phyloP scores from a whole-genome alignment of 768 basidiomycete genomes.

The Pisolithus orientalis region DNA sequence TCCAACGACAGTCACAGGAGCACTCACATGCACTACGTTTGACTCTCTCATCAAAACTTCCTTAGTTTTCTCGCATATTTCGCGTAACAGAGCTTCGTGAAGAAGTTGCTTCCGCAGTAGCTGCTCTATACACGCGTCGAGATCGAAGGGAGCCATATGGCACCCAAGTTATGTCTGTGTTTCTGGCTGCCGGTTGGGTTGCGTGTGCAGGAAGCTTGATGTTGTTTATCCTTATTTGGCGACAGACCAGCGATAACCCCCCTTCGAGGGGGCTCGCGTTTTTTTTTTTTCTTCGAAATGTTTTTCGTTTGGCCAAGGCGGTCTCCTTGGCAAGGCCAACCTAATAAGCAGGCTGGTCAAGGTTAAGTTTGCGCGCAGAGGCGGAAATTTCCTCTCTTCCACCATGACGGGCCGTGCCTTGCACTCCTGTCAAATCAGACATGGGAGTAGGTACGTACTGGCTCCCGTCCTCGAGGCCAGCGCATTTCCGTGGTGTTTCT shows the following conservation, averaged over 20 bases:
- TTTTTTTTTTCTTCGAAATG: constrained; percentile 8
- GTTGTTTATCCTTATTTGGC: constrained; percentile 34
- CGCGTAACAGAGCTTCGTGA: constrained; percentile 88
- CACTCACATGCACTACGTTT: constrained; percentile 94
- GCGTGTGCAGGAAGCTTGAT: neutral
- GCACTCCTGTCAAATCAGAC: constrained; percentile 5
- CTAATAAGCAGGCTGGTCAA: constrained; percentile 14
- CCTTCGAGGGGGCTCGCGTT: neutral
- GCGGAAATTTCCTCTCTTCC: constrained; percentile 24
- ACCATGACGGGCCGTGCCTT: constrained; percentile 15
- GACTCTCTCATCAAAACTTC: constrained; percentile 98
- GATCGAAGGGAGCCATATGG: constrained; percentile 66
- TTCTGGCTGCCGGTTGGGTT: neutral
- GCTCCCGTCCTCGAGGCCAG: constrained; percentile 29
- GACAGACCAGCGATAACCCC: neutral
- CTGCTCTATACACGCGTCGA: constrained; percentile 93
- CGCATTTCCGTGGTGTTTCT: constrained; percentile 20
- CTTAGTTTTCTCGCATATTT: constrained; percentile 99
- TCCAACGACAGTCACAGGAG: constrained; percentile 97
- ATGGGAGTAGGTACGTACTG: neutral
- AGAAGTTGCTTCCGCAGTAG: constrained; percentile 88
- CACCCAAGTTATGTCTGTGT: neutral
- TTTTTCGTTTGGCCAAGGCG: constrained; percentile 11
- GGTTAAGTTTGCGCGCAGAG: constrained; percentile 25
- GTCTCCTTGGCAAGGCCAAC: constrained; percentile 9